These are phyloP conservation scores for Polyporus tsugae DNA, from an alignment of 1,284 basidiomycete genomes.

Conservation along the genomic window DNA sequence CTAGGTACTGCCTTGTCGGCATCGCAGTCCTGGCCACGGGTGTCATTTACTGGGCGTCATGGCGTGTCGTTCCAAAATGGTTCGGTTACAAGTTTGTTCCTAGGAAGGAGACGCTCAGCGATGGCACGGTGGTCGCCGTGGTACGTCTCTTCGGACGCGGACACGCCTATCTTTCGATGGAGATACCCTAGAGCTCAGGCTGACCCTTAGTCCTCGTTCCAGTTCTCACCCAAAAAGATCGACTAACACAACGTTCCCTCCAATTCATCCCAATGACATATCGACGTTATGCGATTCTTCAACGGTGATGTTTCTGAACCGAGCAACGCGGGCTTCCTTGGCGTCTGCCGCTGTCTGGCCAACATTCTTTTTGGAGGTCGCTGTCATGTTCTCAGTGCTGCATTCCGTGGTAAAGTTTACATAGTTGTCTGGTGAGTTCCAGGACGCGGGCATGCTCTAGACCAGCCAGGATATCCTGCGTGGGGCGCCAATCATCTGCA, in stretches of 20 bases:
- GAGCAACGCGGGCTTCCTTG: too few relatives aligned
- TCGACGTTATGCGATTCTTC: too few relatives aligned
- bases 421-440: too few relatives aligned
- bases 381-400: too few relatives aligned
- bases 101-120: conserved; percentile 54
- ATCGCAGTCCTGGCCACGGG: conserved; percentile 58
- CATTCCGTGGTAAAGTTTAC: too few relatives aligned
- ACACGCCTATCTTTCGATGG: not conserved
- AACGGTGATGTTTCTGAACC: too few relatives aligned
- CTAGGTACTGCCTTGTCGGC: conserved; percentile 63
- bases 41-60: conserved; percentile 62
- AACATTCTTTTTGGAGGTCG: too few relatives aligned
- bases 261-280: too few relatives aligned
- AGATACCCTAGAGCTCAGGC: not conserved
- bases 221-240: conserved; percentile 33
- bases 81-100: conserved; percentile 59
- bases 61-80: conserved; percentile 59
- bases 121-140: conserved; percentile 64
- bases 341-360: too few relatives aligned
- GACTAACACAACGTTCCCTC: conserved; percentile 7
- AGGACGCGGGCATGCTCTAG: too few relatives aligned
- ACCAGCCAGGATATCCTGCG: too few relatives aligned
- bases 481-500: too few relatives aligned
- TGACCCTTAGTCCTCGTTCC: not conserved
- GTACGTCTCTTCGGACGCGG: conserved; percentile 46